Evolutionary conservation across 2,329 filamentous ascomycete species (phyloP), one percentile per base, ranked within the genome.

Genomic region (Harringtonia lauricola): DNA sequence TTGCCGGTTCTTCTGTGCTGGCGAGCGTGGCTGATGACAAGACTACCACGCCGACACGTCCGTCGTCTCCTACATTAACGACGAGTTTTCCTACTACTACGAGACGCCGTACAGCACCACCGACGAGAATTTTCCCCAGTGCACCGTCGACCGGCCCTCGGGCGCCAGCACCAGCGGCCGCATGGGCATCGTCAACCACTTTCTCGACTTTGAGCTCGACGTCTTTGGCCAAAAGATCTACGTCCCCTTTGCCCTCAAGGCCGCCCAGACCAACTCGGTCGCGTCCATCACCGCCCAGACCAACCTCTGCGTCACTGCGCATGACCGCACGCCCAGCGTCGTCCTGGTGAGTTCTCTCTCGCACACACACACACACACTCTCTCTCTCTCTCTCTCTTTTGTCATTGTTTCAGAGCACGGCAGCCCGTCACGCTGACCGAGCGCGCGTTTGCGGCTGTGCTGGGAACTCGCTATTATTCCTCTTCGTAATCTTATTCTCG

Each of bases 81-180:
- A 74, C 55, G 71, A 83, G 56, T 84, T 79, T 55, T 61, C 13
- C 38, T 46, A 43, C 38, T 72, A 82, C 51, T 88, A 83, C 65
- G 85, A 90, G 58, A 90, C 83, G 36, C 68, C 74, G 1, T 89
- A 73, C 61, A 77, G 83, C 50, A 76, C 79, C 48, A 74, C 70
- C 1, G 64, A 73, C 40, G 60, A 70, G 1, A 65, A 64, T 15
- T 80, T 83, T 54, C 77, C 78, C 54, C 73, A 71, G 35, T 90
- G 85, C 62, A 64, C 64, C 12, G 68, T 85, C 3, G 70, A 83
- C 55, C 72, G 84, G 8, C 85, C 85, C 0, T 41, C 57, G 0
- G 59, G 57, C 1, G 63, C 59, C 19, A 57, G 63, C 28, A 54
- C 65, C 0, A 52, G 57, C 18, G 58, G 58, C 22, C 62, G 63